These are phyloP conservation scores for Trametes coccinea DNA, from an alignment of 768 basidiomycete genomes.

Conservation along the genomic window DNA sequence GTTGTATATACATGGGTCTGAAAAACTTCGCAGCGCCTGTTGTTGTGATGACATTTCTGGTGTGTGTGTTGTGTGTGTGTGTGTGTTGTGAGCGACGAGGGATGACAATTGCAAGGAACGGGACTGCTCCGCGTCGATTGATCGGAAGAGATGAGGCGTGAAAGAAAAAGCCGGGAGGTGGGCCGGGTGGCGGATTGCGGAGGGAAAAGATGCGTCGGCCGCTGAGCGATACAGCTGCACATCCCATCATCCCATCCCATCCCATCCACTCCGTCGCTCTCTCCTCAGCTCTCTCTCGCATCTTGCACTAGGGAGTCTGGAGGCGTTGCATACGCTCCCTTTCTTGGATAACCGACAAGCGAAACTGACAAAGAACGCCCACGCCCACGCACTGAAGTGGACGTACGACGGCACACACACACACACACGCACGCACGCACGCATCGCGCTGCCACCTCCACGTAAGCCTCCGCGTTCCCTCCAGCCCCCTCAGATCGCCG, in stretches of 20 bases:
- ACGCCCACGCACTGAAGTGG: too few relatives aligned
- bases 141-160: background rate
- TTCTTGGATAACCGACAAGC: too few relatives aligned
- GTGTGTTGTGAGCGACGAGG: too few relatives aligned
- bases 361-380: too few relatives aligned
- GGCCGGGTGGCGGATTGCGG: slow-evolving; percentile 5
- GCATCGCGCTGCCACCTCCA: background rate
- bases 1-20: slow-evolving; percentile 19
- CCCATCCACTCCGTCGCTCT: too few relatives aligned
- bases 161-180: slow-evolving; percentile 3
- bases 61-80: background rate
- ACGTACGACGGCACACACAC: too few relatives aligned
- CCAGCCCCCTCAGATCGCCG: background rate
- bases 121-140: too few relatives aligned
- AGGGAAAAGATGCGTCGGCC: too few relatives aligned
- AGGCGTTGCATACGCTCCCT: too few relatives aligned
- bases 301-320: too few relatives aligned
- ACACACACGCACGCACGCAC: background rate
- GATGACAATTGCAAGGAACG: too few relatives aligned
- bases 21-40: background rate
- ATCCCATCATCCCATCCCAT: background rate
- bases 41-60: background rate
- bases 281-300: too few relatives aligned
- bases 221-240: background rate
- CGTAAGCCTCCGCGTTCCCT: slow-evolving; percentile 7